Evolutionary conservation across 2,329 filamentous ascomycete genomes (phyloP), one percentile per base, ranked within the genome.

Genomic region (Sporothrix pseudoabietina): DNA sequence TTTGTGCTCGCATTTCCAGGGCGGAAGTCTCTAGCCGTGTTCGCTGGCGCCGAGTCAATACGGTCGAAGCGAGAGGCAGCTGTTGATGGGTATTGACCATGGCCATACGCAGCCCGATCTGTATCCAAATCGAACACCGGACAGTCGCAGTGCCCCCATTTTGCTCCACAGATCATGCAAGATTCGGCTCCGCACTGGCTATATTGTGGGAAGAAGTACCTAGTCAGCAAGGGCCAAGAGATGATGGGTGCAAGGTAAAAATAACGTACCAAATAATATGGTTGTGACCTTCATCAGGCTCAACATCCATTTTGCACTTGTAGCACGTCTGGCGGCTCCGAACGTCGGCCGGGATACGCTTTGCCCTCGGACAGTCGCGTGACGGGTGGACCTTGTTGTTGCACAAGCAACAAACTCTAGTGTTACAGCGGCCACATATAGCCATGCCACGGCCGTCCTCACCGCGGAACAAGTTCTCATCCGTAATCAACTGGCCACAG

Each of bases 131-230:
- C 92, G 84, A 94, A 94, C 89, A 90, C 93, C 0, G 92, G 91
- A 77, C 94, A 97, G 71, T 92, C 89, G 79, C 94, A 97, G 0
- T 86, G 90, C 82, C 93, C 95, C 93, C 94, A 97, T 77, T 92
- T 92, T 44, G 84, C 80, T 30, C 92, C 94, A 79, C 94, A 97
- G 35, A 93, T 87, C 88, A 96, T 94, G 82, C 94, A 97, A 78
- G 97, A 97, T 77, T 97, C 88, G 39, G 92, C 92, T 71, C 88
- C 91, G 78, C 94, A 97, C 72, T 90, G 92, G 80, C 91, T 83
- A 75, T 76, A 76, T 61, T 73, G 32, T 41, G 16, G 41, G 47
- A 19, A 47, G 22, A 26, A 39, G 12, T 9, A 14, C 41, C 7
- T 4, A 9, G 65, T 68, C 26, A 68, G 44, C 35, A 32, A 55